Conservation (phyloP, 106 monocot species). For the Posidonia australis region DNA sequence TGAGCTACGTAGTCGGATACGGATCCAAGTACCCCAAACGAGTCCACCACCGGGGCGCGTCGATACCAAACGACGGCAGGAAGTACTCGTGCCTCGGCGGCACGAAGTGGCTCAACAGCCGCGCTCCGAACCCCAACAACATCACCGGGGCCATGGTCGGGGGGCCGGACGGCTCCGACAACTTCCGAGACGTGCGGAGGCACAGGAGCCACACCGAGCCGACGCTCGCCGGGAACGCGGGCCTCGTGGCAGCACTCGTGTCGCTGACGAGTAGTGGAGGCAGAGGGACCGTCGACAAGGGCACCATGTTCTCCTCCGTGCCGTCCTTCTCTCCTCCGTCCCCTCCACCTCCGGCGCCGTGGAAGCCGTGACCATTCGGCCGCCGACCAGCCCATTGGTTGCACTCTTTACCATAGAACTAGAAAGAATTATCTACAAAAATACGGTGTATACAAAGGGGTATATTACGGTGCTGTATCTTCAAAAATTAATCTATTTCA, state of each 20-base stretch:
- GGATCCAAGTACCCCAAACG: slow-evolving; percentile 52
- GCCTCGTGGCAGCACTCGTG: slow-evolving; percentile 58
- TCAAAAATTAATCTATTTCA: no score
- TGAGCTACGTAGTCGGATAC: slow-evolving; percentile 84
- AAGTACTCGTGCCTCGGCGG: slow-evolving; percentile 64
- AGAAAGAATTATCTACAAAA: no score
- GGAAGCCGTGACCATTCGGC: slow-evolving; percentile 70
- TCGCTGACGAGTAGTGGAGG: slow-evolving; percentile 39
- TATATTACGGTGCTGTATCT: no score
- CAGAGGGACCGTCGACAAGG: slow-evolving; percentile 42
- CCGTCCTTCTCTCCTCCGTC: slow-evolving; percentile 36
- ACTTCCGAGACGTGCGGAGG: slow-evolving; percentile 34
- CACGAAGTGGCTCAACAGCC: slow-evolving; percentile 51
- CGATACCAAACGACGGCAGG: slow-evolving; percentile 41
- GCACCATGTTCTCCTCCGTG: slow-evolving; percentile 52
- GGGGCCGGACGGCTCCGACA: slow-evolving; percentile 45
- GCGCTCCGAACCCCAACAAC: slow-evolving; percentile 38
- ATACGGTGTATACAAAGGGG: no score
- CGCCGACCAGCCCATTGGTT: no score
- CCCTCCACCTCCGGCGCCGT: slow-evolving; percentile 57
- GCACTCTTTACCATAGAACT: no score
- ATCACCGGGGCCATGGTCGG: slow-evolving; percentile 76
- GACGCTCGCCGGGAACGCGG: slow-evolving; percentile 65
- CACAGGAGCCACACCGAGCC: slow-evolving; percentile 54
- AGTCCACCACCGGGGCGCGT: slow-evolving; percentile 72